Conservation (phyloP, 352 stramenopile genomes). For the Pythium phragmiticola region DNA sequence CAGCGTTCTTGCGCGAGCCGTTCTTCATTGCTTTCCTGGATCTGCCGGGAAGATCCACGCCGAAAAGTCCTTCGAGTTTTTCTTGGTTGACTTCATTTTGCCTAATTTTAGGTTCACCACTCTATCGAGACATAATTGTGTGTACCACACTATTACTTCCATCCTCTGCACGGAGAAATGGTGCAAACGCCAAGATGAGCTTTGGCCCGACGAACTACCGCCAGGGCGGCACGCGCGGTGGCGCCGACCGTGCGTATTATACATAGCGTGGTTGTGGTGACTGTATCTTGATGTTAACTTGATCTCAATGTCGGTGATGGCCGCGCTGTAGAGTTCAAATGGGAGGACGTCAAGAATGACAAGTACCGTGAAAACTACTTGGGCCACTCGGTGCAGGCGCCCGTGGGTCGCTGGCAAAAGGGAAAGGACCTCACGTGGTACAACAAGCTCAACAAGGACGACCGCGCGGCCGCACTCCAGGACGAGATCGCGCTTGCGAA, state of each 20-base stretch:
- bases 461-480: slow-evolving; percentile 51
- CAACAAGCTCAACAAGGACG: slow-evolving; percentile 63
- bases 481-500: slow-evolving; percentile 71
- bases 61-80: neutral
- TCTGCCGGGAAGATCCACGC: slow-evolving; percentile 4
- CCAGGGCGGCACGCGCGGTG: slow-evolving; percentile 80
- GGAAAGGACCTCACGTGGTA: slow-evolving; percentile 91
- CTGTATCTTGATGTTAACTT: neutral
- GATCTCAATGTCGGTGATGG: too few relatives aligned
- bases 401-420: slow-evolving; percentile 89
- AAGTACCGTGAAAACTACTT: slow-evolving; percentile 93
- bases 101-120: neutral
- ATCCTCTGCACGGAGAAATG: neutral
- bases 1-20: slow-evolving; percentile 10
- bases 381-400: slow-evolving; percentile 83
- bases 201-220: slow-evolving; percentile 88
- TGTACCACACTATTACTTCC: neutral
- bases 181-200: slow-evolving; percentile 45
- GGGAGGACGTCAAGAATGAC: slow-evolving; percentile 93
- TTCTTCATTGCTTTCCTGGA: slow-evolving; percentile 11
- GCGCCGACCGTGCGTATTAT: slow-evolving; percentile 70
- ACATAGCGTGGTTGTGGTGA: neutral
- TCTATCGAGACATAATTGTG: neutral
- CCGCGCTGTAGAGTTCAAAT: slow-evolving; percentile 83
- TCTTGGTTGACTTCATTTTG: slow-evolving; percentile 1